Base-by-base conservation (phyloP, 2,329 filamentous ascomycete genomes). In the Ophiostoma piceae region DNA sequence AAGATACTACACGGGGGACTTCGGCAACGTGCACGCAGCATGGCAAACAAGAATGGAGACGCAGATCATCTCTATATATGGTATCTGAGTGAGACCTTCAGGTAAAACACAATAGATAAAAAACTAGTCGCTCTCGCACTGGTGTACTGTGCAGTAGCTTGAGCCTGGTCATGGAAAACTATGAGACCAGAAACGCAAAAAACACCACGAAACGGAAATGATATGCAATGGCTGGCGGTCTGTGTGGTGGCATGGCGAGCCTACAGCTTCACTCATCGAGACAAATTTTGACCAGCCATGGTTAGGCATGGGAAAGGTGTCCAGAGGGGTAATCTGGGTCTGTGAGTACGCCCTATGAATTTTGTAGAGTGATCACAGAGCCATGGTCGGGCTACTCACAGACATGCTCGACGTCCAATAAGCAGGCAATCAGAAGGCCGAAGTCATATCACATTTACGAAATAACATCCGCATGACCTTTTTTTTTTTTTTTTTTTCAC, bases 201-300 rank as follows among this genome's bases (percentile, higher is more conserved):
- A 19, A 54, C n/a, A 26, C 12, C 51, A 26, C n/a, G n/a, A 57
- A 57, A 57, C 51, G 51, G 51, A n/a, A 57, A 57, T 57, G 51
- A 57, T 57, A 57, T 57, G n/a, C 51, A 26, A 22, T 26, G 51
- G 51, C 51, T 57, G 51, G 51, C 51, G 51, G 51, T 26, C 51
- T 57, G 51, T 57, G 22, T 57, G 51, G 51, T 26, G 26, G 11
- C n/a, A 57, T 57, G 51, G 22, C 51, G 12, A 9, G 51, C 51
- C 22, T 19, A 22, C 16, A 7, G 35, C 35, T 35, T 35, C 35
- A 3, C 35, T 22, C 14, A 19, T 51, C 47, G 47, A 19, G 47
- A 22, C 47, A 19, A 51, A 51, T 19, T 8, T 51, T 51, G 16
- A 51, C n/a, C 47, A 51, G 16, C 47, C 51, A 57, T 29, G 51